Conservation (phyloP, 257 asterid species). For the Fraxinus excelsior region DNA sequence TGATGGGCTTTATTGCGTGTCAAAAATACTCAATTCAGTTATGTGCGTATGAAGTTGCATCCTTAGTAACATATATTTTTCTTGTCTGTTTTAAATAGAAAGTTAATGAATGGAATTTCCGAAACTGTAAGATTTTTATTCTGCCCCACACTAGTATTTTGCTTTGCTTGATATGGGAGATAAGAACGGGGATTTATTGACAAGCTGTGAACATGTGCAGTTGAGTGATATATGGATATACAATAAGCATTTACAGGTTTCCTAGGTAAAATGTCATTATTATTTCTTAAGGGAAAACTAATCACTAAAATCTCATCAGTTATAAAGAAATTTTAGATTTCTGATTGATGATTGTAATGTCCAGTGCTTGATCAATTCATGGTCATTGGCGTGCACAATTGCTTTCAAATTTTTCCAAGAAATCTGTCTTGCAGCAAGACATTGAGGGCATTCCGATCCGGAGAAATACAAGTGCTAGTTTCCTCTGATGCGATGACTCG, state of each 20-base stretch:
- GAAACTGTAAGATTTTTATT: too few species aligned
- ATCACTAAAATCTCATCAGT: not conserved
- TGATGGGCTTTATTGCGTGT: not conserved
- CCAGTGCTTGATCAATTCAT: not conserved
- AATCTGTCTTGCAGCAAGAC: slow-evolving; percentile 59
- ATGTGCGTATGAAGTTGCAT: not conserved
- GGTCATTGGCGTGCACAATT: not conserved
- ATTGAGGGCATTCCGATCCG: slow-evolving; percentile 70
- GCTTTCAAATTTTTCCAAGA: slow-evolving; percentile 6
- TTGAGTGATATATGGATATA: not conserved
- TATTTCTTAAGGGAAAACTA: not conserved
- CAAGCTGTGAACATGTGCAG: not conserved
- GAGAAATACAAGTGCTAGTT: slow-evolving; percentile 69
- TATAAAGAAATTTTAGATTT: too few species aligned
- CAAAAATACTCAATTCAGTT: not conserved
- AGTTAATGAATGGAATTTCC: not conserved
- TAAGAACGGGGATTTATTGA: not conserved
- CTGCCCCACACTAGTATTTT: not conserved
- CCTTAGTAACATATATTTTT: not conserved
- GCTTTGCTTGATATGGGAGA: not conserved
- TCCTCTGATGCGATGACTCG: slow-evolving; percentile 93
- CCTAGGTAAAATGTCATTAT: not conserved
- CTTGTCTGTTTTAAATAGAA: not conserved
- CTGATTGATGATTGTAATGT: not conserved
- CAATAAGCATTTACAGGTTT: not conserved